These are phyloP conservation scores for Mortierella sp. DNA, from an alignment of 371 early-diverging fungal species.

Conservation along the genomic window DNA sequence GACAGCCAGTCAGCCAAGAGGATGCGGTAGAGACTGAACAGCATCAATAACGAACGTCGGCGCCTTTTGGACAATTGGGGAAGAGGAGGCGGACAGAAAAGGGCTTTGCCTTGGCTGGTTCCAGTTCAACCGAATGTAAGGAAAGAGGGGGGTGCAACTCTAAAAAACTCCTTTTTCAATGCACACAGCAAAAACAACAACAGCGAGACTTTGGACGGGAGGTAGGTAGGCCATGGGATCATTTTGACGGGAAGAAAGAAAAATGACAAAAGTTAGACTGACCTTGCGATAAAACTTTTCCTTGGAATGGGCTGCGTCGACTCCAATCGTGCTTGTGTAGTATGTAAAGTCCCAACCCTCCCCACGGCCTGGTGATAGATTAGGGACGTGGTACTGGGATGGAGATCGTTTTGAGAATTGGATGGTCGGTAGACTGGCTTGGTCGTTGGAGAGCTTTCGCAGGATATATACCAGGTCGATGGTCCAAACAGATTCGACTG, in stretches of 20 bases:
- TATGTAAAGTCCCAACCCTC: slow-evolving; percentile 83
- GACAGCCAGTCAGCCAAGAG: not conserved
- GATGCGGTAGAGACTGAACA: no score
- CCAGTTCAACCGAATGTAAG: not conserved
- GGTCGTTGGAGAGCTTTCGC: slow-evolving; percentile 61
- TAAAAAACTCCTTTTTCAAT: not conserved
- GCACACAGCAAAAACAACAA: no score
- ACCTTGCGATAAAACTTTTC: slow-evolving; percentile 76
- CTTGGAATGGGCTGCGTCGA: slow-evolving; percentile 77
- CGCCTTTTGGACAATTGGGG: not conserved
- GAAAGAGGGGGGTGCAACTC: not conserved
- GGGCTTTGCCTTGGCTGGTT: not conserved
- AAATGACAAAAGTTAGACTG: not conserved
- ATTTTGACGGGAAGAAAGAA: not conserved
- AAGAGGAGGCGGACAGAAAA: not conserved
- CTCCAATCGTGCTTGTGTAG: slow-evolving; percentile 88
- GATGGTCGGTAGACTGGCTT: slow-evolving; percentile 28
- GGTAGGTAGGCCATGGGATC: not conserved
- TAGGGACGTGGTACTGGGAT: slow-evolving; percentile 41
- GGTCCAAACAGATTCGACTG: slow-evolving; percentile 88
- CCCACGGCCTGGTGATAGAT: slow-evolving; percentile 44
- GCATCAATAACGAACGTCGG: not conserved
- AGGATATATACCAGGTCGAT: slow-evolving; percentile 88
- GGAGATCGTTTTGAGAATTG: slow-evolving; percentile 23
- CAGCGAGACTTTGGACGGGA: not conserved